Base-by-base conservation (phyloP, 345 rosid species). In the Ailanthus altissimus region DNA sequence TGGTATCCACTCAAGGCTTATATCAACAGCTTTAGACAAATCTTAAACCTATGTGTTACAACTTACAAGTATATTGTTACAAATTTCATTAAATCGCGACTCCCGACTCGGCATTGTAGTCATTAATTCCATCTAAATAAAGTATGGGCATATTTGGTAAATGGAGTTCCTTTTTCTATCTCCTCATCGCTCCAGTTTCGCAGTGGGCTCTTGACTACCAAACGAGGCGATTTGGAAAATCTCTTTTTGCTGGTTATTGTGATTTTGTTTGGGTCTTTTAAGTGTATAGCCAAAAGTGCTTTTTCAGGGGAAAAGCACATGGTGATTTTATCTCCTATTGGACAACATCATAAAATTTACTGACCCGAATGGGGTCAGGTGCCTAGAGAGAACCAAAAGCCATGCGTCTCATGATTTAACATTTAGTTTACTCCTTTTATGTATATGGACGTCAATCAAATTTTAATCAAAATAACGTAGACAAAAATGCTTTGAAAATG, bases 261-360 rank as follows among this genome's bases (percentile, higher is more conserved):
- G 64, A 40, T 73, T 28, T 46, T 28, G 9, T 46, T 45, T 8
- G 76, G 45, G 26, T 28, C 18, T 28, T 59, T 20, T 28, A 23
- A 1, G 45, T 20, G 2, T 10, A 11, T 45, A 32, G 58, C 68
- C 32, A 20, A 61, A 71, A 45, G 28, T 36, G 45, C 69, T 56
- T 73, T 70, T 81, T 11, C 42, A 71, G 60, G 80, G 72, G 72
- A 38, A 66, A 73, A 5, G 58, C 77, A 73, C 68, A 73, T 47
- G 75, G 20, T 21, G 66, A 28, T 73, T 54, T 64, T 23, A 14
- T 25, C 15, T 59, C 67, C 25, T 58, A 8, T 28, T 15, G 54
- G 63, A 54, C 7, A 45, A 14, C 18, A 23, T 42, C 53, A 72
- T 56, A 15, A 70, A 32, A 38, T 72, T 14, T n/a, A 8, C 49